Conservation (phyloP, 2,329 filamentous ascomycete species). For the Penicillium sp. region DNA sequence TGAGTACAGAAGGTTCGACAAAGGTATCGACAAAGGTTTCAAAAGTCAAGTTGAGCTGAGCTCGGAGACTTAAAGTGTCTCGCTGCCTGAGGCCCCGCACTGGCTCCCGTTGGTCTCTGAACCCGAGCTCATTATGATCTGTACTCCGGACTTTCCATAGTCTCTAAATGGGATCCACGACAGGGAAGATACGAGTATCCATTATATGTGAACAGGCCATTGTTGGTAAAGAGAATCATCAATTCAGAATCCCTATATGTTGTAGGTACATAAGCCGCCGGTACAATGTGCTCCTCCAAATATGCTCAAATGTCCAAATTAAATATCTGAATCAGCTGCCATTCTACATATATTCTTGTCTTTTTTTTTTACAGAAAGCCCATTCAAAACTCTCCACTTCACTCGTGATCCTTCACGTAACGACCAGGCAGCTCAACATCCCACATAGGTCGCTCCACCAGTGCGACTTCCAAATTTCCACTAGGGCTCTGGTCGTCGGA, state of each 20-base stretch:
- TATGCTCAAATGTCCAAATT: slow-evolving; percentile 18
- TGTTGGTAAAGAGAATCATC: slow-evolving; percentile 2
- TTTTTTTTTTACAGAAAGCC: slow-evolving; percentile 3
- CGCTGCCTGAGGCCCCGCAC: slow-evolving; percentile 3
- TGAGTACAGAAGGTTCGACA: background rate
- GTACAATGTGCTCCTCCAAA: slow-evolving; percentile 21
- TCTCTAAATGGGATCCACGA: background rate
- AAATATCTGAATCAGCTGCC: slow-evolving; percentile 7
- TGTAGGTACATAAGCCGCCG: slow-evolving; percentile 21
- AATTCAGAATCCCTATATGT: slow-evolving; percentile 11
- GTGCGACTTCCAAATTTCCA: slow-evolving; percentile 66
- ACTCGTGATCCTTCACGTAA: slow-evolving; percentile 61
- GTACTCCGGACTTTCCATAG: background rate
- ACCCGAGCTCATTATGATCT: background rate
- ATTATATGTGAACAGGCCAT: background rate
- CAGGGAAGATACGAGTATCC: background rate
- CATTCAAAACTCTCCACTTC: slow-evolving; percentile 15
- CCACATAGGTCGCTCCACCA: slow-evolving; percentile 84
- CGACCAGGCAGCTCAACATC: slow-evolving; percentile 74
- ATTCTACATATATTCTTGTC: background rate
- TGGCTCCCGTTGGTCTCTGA: background rate
- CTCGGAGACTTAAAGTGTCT: background rate
- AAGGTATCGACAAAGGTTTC: background rate
- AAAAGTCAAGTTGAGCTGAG: background rate
- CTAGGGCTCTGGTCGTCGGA: slow-evolving; percentile 30